These are phyloP conservation scores for Isabelozyma heimii DNA, from an alignment of 805 yeast genomes.

Conservation along the genomic window DNA sequence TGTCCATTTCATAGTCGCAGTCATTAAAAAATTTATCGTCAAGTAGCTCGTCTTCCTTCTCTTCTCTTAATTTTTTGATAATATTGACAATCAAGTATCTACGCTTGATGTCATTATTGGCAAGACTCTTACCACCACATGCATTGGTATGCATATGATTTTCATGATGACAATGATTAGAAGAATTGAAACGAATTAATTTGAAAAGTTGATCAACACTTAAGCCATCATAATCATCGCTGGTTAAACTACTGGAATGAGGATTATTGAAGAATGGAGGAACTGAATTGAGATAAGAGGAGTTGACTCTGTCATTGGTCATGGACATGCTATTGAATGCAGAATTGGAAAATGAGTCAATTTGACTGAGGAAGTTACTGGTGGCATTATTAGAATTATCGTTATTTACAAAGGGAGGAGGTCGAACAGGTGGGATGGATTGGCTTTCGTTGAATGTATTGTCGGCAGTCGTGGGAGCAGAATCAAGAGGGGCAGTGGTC, in stretches of 20 bases:
- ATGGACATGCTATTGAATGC: background rate
- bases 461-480: background rate
- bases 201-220: slow-evolving; percentile 37
- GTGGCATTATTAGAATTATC: background rate
- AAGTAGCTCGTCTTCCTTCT: slow-evolving; percentile 31
- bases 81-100: slow-evolving; percentile 33
- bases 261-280: slow-evolving; percentile 18
- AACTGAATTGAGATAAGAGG: slow-evolving; percentile 3
- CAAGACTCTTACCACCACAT: slow-evolving; percentile 7
- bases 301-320: background rate
- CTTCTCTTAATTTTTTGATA: slow-evolving; percentile 34
- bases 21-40: slow-evolving; percentile 29
- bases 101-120: slow-evolving; percentile 31
- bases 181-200: slow-evolving; percentile 25
- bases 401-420: background rate
- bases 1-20: slow-evolving; percentile 41
- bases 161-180: slow-evolving; percentile 4
- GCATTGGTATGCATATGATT: background rate
- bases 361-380: background rate
- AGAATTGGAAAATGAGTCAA: background rate
- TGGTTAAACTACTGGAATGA: slow-evolving; percentile 20
- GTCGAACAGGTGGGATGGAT: background rate
- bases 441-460: background rate
- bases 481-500: background rate
- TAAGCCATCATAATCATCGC: slow-evolving; percentile 39